Base-by-base conservation (phyloP, 177 flowering plant species). In the Vitis hybrid region DNA sequence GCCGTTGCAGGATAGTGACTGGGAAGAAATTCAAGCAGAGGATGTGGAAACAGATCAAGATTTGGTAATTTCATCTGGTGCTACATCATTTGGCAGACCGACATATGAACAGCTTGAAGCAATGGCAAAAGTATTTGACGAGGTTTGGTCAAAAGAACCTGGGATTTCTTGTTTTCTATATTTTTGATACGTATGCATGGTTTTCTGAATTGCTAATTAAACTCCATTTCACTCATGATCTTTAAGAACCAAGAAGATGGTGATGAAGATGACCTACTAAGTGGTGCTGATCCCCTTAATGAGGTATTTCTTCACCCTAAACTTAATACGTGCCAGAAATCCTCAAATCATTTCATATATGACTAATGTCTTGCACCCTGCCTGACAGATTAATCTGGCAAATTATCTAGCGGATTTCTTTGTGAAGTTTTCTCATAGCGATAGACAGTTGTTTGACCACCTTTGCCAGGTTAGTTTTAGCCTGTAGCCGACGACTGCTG, bases 1-100 rank as follows among this genome's bases (percentile, higher is more conserved):
- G 58, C 53, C 26, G 16, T 76, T 19, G 68, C 86, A 92, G 95
- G 97, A 91, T 75, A 80, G 89, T 69, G 98, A 91, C 68, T 93
- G 96, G 96, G 99, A 95, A 76, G 96, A 93, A 75, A 75, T 82
- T 75, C 73, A 79, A 50, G 86, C 67, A 14, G 82, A 55, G 57
- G 86, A 79, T 57, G 74, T 51, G 51, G 82, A 75, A 56, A 56
- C 70, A 29, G 83, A 76, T 48, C 78, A 76, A 66, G 79, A 79
- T 56, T 60, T 83, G 57, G 45, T 87, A 10, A 70, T 74, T 78
- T 81, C 84, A 50, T 62, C 78, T 19, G 75, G 73, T 74, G 62
- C 86, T 19, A 51, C 75, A 57, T 76, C 86, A 21, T 67, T 51
- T 33, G 81, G 79, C 33, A 83, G 78, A 70, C 84, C 92, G 13